phyloP scores from a whole-genome alignment of 1,284 basidiomycete species.

The Sutorius eximius region DNA sequence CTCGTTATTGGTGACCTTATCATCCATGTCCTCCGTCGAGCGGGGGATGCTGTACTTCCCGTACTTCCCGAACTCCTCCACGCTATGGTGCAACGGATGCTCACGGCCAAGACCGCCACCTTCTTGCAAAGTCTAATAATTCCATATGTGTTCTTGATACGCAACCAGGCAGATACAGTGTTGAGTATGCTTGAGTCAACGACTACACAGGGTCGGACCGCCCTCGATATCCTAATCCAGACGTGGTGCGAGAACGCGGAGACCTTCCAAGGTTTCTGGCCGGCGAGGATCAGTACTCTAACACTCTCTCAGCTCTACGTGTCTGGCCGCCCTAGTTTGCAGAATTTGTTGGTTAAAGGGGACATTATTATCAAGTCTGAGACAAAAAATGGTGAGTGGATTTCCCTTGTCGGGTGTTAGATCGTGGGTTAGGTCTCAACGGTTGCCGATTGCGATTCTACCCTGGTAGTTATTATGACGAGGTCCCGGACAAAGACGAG shows the following conservation, averaged over 20 bases:
- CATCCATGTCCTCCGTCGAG: constrained; percentile 84
- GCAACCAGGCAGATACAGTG: constrained; percentile 77
- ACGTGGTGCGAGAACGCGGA: constrained; percentile 95
- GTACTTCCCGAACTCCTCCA: constrained; percentile 85
- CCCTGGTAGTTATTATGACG: constrained; percentile 84
- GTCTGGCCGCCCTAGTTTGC: constrained; percentile 64
- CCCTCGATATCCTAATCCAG: constrained; percentile 79
- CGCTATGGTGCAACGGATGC: constrained; percentile 81
- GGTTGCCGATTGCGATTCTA: constrained; percentile 18
- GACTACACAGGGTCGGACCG: constrained; percentile 54
- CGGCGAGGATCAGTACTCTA: constrained; percentile 79
- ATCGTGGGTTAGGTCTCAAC: constrained; percentile 16
- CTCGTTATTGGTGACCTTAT: constrained; percentile 93
- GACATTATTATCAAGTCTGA: constrained; percentile 83
- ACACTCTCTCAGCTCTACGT: constrained; percentile 79
- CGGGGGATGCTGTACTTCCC: constrained; percentile 74
- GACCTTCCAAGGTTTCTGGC: constrained; percentile 94
- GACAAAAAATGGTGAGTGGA: constrained; percentile 72
- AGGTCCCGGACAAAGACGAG: constrained; percentile 86
- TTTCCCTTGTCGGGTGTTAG: not conserved
- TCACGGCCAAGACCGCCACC: constrained; percentile 80
- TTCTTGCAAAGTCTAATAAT: constrained; percentile 90
- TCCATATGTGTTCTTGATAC: constrained; percentile 91
- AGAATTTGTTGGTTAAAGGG: constrained; percentile 80
- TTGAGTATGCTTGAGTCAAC: constrained; percentile 73